Percentiles rank a stretch among this genome's conserved stretches.
Conservation (phyloP, 371 early-diverging fungal species). For the Mortierella sp. region DNA sequence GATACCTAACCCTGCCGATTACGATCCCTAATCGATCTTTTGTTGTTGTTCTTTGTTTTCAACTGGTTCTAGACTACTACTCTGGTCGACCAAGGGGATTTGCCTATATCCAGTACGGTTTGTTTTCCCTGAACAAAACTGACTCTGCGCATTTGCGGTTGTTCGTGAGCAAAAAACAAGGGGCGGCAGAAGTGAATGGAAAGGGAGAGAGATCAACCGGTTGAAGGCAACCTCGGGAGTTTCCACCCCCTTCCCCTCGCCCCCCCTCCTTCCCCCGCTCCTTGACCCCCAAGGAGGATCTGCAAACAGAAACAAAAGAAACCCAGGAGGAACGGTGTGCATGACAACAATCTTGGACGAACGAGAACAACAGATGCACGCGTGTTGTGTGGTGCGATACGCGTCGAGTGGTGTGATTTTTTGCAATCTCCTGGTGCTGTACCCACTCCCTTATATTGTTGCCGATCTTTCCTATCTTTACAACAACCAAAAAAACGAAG, state of each 20-base stretch:
- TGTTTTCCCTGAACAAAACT: too few relatives aligned
- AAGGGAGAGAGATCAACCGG: too few relatives aligned
- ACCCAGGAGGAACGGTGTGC: too few relatives aligned
- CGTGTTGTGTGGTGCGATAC: too few relatives aligned
- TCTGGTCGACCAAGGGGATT: conserved; percentile 35
- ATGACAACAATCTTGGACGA: background rate
- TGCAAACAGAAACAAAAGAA: conserved; percentile 7
- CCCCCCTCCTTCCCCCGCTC: background rate
- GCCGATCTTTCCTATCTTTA: too few relatives aligned
- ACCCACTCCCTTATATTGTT: too few relatives aligned
- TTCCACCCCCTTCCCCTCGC: background rate
- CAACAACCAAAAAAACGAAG: too few relatives aligned
- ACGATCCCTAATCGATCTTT: background rate
- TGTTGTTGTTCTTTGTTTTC: background rate
- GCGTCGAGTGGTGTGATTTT: too few relatives aligned
- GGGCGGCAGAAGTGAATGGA: background rate
- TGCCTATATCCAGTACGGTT: conserved; percentile 45
- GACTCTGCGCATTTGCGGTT: too few relatives aligned
- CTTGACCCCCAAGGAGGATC: background rate
- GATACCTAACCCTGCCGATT: too few relatives aligned
- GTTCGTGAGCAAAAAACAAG: background rate
- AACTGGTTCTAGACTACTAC: conserved; percentile 30
- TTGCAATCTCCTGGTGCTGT: too few relatives aligned
- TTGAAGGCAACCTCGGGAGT: too few relatives aligned
- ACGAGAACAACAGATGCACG: background rate